Base-by-base conservation (phyloP, 2,329 filamentous ascomycete genomes). In the Epichloe baconii region DNA sequence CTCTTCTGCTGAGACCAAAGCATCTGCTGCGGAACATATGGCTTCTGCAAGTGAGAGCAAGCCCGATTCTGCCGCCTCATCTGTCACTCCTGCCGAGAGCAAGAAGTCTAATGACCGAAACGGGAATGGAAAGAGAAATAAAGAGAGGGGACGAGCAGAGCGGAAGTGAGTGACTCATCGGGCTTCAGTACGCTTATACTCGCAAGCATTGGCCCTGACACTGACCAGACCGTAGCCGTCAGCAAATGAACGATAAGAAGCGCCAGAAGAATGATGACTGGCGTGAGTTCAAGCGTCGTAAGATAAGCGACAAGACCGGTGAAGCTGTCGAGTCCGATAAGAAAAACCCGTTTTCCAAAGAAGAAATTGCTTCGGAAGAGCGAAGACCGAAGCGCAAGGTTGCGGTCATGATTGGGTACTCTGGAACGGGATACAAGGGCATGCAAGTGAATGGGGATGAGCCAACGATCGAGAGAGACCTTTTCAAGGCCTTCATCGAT, bases 341-440 rank as follows among this genome's bases (percentile, higher is more conserved):
- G 55, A 62, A 58, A 47, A 79, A 79, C 52, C 71, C 73, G 40
- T 81, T 81, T 59, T 69, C 71, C 50, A 78, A 86, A 59, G 88
- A 93, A 56, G 90, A 96, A 69, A 91, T 96, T 58, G 87, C 85
- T 12, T 82, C 82, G 45, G 93, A 98, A 66, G 83, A 85, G 64
- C 83, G 91, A 56, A 82, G 82, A 52, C 93, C 93, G 23, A 98
- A 98, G 77, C 83, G 87, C 68, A 98, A 98, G 73, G 91, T 96
- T 47, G 93, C 91, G 41, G 89, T 98, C 35, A 73, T 97, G 74
- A 83, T 98, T 59, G 93, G 93, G 15, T 98, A 98, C 68, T 89
- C 90, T 5, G 93, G 93, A 47, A 95, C 88, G 10, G 93, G 93
- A 15, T 98, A 98, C 74, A 90, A 88, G 70, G 93, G 93, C 61